phyloP scores from a whole-genome alignment of 2,329 filamentous ascomycete species.

The Paecilomyces formosus region DNA sequence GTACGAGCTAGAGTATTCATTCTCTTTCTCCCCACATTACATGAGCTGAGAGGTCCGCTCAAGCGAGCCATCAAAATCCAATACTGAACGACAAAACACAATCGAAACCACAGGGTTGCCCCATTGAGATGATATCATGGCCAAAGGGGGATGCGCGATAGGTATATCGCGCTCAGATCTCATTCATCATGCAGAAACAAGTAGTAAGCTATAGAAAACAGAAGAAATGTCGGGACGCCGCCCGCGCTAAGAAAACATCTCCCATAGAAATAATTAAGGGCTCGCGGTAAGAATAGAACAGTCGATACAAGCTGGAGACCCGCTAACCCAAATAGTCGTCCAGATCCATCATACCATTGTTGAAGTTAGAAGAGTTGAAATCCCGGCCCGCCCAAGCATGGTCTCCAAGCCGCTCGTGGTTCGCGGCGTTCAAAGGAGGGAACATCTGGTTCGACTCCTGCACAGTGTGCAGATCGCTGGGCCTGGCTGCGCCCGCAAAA shows the following conservation, averaged over 20 bases:
- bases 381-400: constrained; percentile 9
- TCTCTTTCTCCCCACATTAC: neutral
- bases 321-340: neutral
- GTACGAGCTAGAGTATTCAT: neutral
- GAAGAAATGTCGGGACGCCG: neutral
- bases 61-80: neutral
- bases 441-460: constrained; percentile 13
- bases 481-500: constrained; percentile 6
- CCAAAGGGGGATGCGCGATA: neutral
- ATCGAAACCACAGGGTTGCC: neutral
- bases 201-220: neutral
- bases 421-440: constrained; percentile 10
- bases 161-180: neutral
- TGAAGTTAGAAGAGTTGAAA: neutral
- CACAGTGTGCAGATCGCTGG: neutral
- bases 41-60: neutral
- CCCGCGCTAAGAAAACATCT: neutral
- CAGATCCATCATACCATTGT: neutral
- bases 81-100: neutral
- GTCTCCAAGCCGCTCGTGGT: constrained; percentile 7
- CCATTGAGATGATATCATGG: neutral
- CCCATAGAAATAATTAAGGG: neutral
- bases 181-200: neutral
- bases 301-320: neutral
- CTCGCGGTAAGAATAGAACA: neutral